Evolutionary conservation across 2,329 filamentous ascomycete genomes (phyloP).

Genomic region (Pseudocercospora cruenta): DNA sequence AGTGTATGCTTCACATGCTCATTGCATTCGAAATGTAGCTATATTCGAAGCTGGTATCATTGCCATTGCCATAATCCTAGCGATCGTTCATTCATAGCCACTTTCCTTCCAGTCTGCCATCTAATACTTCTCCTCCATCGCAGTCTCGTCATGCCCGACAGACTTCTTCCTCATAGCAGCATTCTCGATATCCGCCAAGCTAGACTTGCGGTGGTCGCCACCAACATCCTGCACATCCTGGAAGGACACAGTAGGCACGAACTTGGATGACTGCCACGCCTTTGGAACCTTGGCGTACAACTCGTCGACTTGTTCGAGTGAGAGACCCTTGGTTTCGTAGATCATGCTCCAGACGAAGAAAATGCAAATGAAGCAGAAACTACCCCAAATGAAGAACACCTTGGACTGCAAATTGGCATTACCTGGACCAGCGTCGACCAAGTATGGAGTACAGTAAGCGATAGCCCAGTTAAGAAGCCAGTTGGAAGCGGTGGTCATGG

Average conservation of each 20-base stretch:
- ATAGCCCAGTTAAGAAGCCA: slow-evolving; percentile 74
- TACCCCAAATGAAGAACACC: slow-evolving; percentile 64
- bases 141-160: slow-evolving; percentile 35
- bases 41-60: not conserved
- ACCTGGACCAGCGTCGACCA: slow-evolving; percentile 69
- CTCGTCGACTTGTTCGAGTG: slow-evolving; percentile 81
- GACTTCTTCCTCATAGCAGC: slow-evolving; percentile 42
- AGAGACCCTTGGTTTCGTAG: slow-evolving; percentile 85
- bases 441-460: slow-evolving; percentile 70
- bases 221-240: slow-evolving; percentile 49
- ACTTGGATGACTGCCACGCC: slow-evolving; percentile 61
- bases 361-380: slow-evolving; percentile 58
- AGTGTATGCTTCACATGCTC: not conserved
- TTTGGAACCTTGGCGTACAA: slow-evolving; percentile 67
- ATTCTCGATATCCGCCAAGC: slow-evolving; percentile 39
- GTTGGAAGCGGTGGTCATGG: slow-evolving; percentile 48
- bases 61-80: no score
- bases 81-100: not conserved
- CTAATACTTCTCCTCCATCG: slow-evolving; percentile 1
- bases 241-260: slow-evolving; percentile 53
- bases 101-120: not conserved
- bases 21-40: not conserved
- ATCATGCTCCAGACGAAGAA: slow-evolving; percentile 52
- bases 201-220: slow-evolving; percentile 32
- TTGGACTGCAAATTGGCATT: slow-evolving; percentile 67